Base-by-base conservation (phyloP, 495 filamentous ascomycete species). In the Amphirosellinia nigrospora region DNA sequence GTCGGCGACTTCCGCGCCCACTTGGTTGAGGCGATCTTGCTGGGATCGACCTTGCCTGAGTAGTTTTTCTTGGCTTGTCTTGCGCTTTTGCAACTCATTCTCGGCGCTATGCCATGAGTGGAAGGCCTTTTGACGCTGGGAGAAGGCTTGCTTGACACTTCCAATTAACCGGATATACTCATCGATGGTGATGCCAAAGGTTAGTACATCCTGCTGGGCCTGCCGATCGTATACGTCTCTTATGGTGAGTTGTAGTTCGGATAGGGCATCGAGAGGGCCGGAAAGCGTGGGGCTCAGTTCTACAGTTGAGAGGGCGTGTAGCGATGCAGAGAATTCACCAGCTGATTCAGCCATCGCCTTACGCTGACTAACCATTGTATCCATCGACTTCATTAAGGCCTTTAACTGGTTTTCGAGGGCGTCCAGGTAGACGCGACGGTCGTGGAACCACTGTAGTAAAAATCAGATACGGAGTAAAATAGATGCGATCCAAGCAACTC, bases 131-230 rank as follows among this genome's bases (percentile, higher is more conserved):
- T 99, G 96, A 50, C 96, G 91, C 76, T 97, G 94, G 32, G 84
- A 82, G 78, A 99, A 98, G 8, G 96, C 91, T 60, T 90, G 92
- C 83, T 98, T 98, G 71, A 97, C 90, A 72, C 90, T 93, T 38
- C 92, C 93, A 73, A 98, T 99, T 46, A 99, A 81, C 11, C 96
- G 93, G 75, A 99, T 95, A 81, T 99, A 99, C 81, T 99, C 96
- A 71, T 99, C 96, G 62, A 99, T 92, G 45, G 96, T 97, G 74
- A 98, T 98, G 23, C 96, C 96, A 23, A 99, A 86, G 0, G 96
- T 99, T 36, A 99, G 86, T 41, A 98, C 91, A 78, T 99, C 96
- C 80, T 99, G 96, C 82, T 97, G 94, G 7, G 96, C 96, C 81
- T 99, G 96, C 28, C 96, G 93, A 67, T 97, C 93, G 77, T 98